These are phyloP conservation scores for Paecilomyces sp. DNA, from an alignment of 2,329 filamentous ascomycete genomes.

Conservation along the genomic window DNA sequence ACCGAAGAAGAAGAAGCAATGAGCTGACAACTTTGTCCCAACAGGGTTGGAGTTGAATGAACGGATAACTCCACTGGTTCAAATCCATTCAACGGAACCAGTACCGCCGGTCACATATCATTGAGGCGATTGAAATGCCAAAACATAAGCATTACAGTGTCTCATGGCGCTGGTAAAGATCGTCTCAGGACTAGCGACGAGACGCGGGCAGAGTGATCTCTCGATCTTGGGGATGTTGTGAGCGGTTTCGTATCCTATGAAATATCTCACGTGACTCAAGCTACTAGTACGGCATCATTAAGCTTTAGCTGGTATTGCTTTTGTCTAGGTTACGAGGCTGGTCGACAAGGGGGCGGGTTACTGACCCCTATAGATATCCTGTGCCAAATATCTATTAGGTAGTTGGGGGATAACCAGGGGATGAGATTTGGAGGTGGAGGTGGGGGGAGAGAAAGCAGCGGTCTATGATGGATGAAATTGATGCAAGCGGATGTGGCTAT, in stretches of 20 bases:
- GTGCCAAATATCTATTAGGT: not conserved
- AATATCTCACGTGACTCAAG: not conserved
- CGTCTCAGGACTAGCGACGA: not conserved
- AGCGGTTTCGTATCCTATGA: not conserved
- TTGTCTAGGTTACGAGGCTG: not conserved
- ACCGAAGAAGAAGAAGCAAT: not conserved
- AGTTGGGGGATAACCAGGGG: not conserved
- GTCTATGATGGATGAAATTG: not conserved
- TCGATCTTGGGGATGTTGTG: not conserved
- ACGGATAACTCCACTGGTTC: not conserved
- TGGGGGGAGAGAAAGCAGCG: not conserved
- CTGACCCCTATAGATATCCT: not conserved
- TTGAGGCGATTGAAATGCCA: not conserved
- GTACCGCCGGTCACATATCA: not conserved
- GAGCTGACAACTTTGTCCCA: not conserved
- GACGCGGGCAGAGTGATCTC: not conserved
- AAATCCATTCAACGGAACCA: not conserved
- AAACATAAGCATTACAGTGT: not conserved
- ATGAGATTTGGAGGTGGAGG: not conserved
- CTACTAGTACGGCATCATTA: not conserved
- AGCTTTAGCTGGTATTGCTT: not conserved
- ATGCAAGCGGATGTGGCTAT: not conserved
- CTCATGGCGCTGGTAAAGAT: not conserved
- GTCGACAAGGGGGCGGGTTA: not conserved
- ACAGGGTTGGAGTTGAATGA: not conserved